Conservation (phyloP, 2,329 filamentous ascomycete species). For the Colletotrichum sp. region DNA sequence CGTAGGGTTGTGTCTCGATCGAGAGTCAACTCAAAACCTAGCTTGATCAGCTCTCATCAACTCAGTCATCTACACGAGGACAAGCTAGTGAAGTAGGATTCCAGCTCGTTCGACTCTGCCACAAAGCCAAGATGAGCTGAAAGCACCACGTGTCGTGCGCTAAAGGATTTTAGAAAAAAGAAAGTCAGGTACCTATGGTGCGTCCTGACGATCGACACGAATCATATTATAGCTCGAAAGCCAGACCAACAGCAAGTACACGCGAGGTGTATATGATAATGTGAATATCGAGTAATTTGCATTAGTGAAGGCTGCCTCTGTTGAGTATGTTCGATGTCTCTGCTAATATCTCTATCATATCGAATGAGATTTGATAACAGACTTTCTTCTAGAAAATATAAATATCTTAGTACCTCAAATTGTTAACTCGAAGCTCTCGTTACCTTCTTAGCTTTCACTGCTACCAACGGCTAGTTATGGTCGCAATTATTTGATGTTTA, state of each 20-base stretch:
- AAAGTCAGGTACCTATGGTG: background rate
- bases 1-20: background rate
- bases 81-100: background rate
- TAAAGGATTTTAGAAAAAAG: background rate
- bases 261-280: background rate
- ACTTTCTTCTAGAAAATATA: background rate
- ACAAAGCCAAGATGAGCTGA: background rate
- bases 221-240: background rate
- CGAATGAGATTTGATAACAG: background rate
- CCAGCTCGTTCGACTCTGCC: background rate
- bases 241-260: background rate
- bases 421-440: accelerated
- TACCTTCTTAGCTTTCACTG: background rate
- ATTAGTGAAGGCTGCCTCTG: background rate
- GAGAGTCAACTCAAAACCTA: background rate
- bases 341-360: background rate
- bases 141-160: background rate
- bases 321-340: background rate
- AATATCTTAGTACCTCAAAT: background rate
- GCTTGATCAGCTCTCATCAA: background rate
- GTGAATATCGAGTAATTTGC: background rate
- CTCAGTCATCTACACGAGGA: background rate
- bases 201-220: background rate
- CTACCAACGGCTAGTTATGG: accelerated
- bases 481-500: background rate